Base-by-base conservation (phyloP, 768 basidiomycete genomes). In the Naematelia encephala region DNA sequence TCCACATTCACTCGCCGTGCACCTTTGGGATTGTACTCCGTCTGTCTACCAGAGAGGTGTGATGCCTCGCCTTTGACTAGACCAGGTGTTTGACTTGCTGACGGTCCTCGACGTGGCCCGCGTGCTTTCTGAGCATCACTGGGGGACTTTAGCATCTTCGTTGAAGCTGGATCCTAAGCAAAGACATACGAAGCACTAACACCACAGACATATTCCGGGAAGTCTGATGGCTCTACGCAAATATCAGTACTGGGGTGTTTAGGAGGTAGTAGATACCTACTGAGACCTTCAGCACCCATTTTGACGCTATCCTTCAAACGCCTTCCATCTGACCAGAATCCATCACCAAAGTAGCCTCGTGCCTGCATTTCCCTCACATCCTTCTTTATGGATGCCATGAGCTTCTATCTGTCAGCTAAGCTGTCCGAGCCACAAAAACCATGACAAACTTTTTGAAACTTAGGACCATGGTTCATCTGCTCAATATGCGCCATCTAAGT, bases 401-500 rank as follows among this genome's bases (percentile, higher is more conserved):
- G 59, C 66, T 70, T 14, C 19, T n/a, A n/a, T 2, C 28, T 54
- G 23, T 60, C 43, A 62, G 55, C 43, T 26, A 16, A n/a, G 8
- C 14, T 29, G 16, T 13, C 30, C 51, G 23, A 8, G 3, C 25
- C 19, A 21, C 10, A 47, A 8, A 21, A 47, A 47, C 46, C 10
- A 21, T 25, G 22, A 27, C 64, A 12, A 27, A 73, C 72, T 48
- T 69, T 68, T 44, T 74, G 70, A 22, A 72, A 74, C 34, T 68
- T 69, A 0, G 74, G 69, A 2, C 68, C 70, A 50, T 75, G 73
- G 44, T 75, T 75, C 73, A 75, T 75, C 62, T 75, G 71, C 73
- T 68, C 62, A 12, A 70, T 70, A 58, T 71, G 69, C 22, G 69
- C 69, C 67, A 71, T 69, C 67, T 67, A 27, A 13, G 19, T 3